These are phyloP conservation scores for Polytolypa hystricis DNA, from an alignment of 2,329 filamentous ascomycete species.

Conservation along the genomic window DNA sequence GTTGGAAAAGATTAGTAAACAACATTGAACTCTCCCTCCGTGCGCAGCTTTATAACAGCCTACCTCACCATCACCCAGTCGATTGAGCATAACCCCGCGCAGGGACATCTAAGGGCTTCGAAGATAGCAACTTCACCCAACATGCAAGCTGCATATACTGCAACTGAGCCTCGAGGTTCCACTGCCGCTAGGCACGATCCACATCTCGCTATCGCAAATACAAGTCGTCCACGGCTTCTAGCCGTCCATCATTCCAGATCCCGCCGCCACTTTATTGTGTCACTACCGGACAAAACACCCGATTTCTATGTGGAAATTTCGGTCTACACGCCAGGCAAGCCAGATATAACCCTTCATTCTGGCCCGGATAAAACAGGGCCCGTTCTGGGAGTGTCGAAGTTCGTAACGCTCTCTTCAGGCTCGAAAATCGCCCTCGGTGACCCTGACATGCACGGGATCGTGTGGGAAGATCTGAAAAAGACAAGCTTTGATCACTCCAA, in stretches of 20 bases:
- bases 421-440: conserved; percentile 24
- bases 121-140: too few relatives aligned
- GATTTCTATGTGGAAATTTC: conserved; percentile 21
- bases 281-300: background rate
- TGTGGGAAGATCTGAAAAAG: conserved; percentile 22
- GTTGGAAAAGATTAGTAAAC: too few relatives aligned
- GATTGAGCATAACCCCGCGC: too few relatives aligned
- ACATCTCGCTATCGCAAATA: too few relatives aligned
- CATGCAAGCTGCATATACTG: too few relatives aligned
- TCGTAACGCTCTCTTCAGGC: conserved; percentile 22
- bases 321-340: conserved; percentile 19
- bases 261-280: background rate
- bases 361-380: conserved; percentile 18
- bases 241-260: background rate
- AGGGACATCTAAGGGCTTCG: too few relatives aligned
- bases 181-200: too few relatives aligned
- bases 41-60: too few relatives aligned
- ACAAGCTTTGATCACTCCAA: conserved; percentile 15
- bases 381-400: conserved; percentile 22
- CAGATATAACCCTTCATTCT: conserved; percentile 24
- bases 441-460: conserved; percentile 14
- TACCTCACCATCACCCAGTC: too few relatives aligned
- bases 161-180: too few relatives aligned
- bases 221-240: background rate
- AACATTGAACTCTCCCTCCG: too few relatives aligned